Percentiles rank a stretch among this genome's conserved stretches.
phyloP scores from a whole-genome alignment of 2,329 filamentous ascomycete species.

The Curvularia eragrostidis region DNA sequence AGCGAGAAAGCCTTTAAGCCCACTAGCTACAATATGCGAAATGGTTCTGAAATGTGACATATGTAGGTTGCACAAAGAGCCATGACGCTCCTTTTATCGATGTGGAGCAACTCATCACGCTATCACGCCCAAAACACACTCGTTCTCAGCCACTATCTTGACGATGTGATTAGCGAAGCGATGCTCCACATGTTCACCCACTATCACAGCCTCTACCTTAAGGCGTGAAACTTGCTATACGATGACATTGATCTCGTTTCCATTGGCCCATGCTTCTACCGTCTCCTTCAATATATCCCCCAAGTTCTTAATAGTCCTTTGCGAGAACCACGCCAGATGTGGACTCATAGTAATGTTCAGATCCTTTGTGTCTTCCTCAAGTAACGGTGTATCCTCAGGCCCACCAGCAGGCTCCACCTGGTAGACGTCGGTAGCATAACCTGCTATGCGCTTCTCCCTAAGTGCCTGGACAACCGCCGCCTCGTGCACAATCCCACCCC shows the following conservation, averaged over 20 bases:
- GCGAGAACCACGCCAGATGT: constrained; percentile 62
- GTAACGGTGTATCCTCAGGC: constrained; percentile 51
- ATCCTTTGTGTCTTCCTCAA: constrained; percentile 53
- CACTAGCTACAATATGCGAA: neutral
- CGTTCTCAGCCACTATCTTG: neutral
- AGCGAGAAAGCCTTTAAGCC: neutral
- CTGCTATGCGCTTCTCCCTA: constrained; percentile 54
- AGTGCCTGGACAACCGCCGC: constrained; percentile 56
- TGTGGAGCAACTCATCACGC: neutral
- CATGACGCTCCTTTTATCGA: neutral
- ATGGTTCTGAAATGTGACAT: neutral
- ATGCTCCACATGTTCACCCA: neutral
- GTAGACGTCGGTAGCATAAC: constrained; percentile 61
- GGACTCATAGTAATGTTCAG: constrained; percentile 61
- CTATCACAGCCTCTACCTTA: neutral
- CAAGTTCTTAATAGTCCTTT: constrained; percentile 57
- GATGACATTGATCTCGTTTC: constrained; percentile 50
- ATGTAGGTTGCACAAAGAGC: neutral
- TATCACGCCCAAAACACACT: neutral
- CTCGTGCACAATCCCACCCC: constrained; percentile 61
- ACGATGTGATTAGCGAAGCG: neutral
- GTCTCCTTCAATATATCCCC: constrained; percentile 54
- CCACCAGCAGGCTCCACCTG: constrained; percentile 55
- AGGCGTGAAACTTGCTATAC: constrained; percentile 15
- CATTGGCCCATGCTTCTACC: constrained; percentile 55